A percentile compares a stretch with the other conserved stretches of the same genome.
phyloP scores from a whole-genome alignment of 2,329 filamentous ascomycete genomes.

The Penicillium corylophilum region DNA sequence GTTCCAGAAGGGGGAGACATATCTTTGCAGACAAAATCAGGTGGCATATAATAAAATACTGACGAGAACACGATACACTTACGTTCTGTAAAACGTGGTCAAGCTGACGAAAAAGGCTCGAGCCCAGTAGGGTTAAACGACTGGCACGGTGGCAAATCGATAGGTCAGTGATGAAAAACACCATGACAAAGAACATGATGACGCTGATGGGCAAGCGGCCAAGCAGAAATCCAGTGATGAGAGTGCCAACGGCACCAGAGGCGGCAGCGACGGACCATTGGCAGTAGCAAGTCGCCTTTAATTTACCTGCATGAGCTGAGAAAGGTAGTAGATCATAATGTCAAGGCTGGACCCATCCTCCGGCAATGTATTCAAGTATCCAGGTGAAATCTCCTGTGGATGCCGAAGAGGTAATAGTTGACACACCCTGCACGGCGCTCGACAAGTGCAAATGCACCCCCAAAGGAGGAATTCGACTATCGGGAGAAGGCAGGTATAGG shows the following conservation, averaged over 20 bases:
- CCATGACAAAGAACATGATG: constrained; percentile 38
- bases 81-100: constrained; percentile 32
- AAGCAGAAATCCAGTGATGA: constrained; percentile 36
- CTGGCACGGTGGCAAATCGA: constrained; percentile 41
- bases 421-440: constrained; percentile 46
- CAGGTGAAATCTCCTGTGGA: constrained; percentile 53
- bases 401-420: constrained; percentile 57
- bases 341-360: constrained; percentile 58
- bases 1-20: constrained; percentile 65
- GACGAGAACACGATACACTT: constrained; percentile 7
- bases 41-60: not conserved
- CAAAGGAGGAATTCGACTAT: constrained; percentile 55
- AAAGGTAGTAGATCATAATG: constrained; percentile 55
- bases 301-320: constrained; percentile 45
- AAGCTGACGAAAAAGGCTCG: constrained; percentile 32
- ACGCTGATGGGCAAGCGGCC: constrained; percentile 29
- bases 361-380: constrained; percentile 56
- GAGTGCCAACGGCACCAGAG: constrained; percentile 34
- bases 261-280: constrained; percentile 28
- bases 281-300: constrained; percentile 29
- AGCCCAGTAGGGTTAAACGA: constrained; percentile 45
- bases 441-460: constrained; percentile 55
- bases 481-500: constrained; percentile 57
- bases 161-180: constrained; percentile 35
- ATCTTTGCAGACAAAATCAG: constrained; percentile 51